Base-by-base conservation (phyloP, 1,139 yeast species). In the Kodamaea ohmeri region DNA sequence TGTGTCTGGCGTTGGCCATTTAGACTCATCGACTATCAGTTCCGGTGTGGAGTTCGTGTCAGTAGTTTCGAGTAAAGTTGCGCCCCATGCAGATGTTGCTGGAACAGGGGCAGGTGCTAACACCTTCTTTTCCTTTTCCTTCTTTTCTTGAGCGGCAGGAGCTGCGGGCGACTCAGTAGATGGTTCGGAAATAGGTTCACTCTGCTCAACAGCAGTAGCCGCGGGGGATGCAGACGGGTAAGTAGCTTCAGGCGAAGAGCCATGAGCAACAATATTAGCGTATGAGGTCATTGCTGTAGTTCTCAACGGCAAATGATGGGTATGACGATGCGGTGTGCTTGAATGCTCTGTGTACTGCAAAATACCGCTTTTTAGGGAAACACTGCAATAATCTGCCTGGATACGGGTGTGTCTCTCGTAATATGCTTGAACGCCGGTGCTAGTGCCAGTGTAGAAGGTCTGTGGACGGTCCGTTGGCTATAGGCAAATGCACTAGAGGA, bases 101-200 rank as follows among this genome's bases (percentile, higher is more conserved):
- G 94, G 94, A 39, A 83, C 75, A 7, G 92, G 92, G 33, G 94
- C 94, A 6, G 90, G 90, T 12, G 86, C 80, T 51, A 82, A 68
- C 15, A 64, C 58, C 37, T 65, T 68, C 51, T 67, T 68, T 38
- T 56, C 35, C 17, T 24, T 27, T 31, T 36, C 25, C 19, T 25
- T 15, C 25, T 31, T 24, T 11, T 26, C 29, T 18, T 26, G 9
- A 16, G 5, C 27, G 13, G 14, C 25, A 13, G 32, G 32, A 14
- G 30, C 30, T 4, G 20, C 19, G 4, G 19, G 30, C 16, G 30
- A 4, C 20, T 27, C 30, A 20, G n/a, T 31, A 18, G 25, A 13
- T n/a, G 25, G n/a, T 13, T 31, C 34, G 19, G 19, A 6, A 14
- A 14, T 13, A 2, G 35, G 35, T 13, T 32, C 35, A 16, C 28